Evolutionary conservation across 2,329 filamentous ascomycete species (phyloP), one percentile per base, ranked within the genome.

Genomic region (Leptoxyphium fumago): DNA sequence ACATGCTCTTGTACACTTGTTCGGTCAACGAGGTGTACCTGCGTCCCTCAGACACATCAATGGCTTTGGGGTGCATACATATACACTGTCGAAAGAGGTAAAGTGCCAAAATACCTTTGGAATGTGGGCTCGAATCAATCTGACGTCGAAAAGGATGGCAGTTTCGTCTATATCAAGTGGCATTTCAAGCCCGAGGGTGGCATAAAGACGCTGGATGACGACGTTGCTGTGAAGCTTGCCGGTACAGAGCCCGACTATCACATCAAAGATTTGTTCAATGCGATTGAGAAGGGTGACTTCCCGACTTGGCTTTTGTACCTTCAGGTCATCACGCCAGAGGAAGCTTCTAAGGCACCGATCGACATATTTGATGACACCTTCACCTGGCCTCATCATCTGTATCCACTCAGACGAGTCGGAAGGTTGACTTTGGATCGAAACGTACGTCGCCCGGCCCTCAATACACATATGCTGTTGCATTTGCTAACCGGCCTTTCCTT

Each of bases 331-430:
- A 62, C 65, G 5, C 69, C 72, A 0, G 60, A 69, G 44, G 62
- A 74, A 38, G 71, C 71, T 2, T 68, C 70, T 42, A 65, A 50
- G 0, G 68, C 67, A 45, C 59, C 63, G 1, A 64, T 65, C 47
- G 68, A 73, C 44, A 64, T 76, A 39, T 75, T 78, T 50, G 75
- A 79, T 50, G 63, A 70, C 30, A 78, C 74, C 9, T 71, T 75
- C 46, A 64, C 70, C 28, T 75, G 72, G 72, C 68, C 72, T 0
- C 65, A 72, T 34, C 57, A 61, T 26, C 63, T 73, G 18, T 73
- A 67, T 47, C 72, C 73, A 0, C 52, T 74, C 40, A 58, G 62
- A 2, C 59, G 61, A 9, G 62, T 77, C 30, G 74, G 74, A 13
- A 64, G 64, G 39, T 58, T 78, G 50, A 69, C 65, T 0, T 56